These are phyloP conservation scores for Triangularia verruculosa DNA, from an alignment of 2,329 filamentous ascomycete genomes.

Conservation along the genomic window DNA sequence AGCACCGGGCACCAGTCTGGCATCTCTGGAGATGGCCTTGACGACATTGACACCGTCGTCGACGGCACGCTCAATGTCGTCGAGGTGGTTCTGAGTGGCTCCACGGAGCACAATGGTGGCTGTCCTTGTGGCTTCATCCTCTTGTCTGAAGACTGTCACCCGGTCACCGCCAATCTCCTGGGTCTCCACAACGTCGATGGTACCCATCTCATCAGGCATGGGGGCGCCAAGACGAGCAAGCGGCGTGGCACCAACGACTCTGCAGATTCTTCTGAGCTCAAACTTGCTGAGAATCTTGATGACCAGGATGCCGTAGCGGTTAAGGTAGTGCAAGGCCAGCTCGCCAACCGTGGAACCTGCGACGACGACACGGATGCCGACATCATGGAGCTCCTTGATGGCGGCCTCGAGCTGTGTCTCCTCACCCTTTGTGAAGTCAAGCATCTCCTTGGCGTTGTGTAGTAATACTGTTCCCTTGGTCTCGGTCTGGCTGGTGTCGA, in stretches of 20 bases:
- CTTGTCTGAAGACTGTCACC: constrained; percentile 97
- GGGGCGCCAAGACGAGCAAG: constrained; percentile 91
- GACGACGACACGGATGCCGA: constrained; percentile 85
- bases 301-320: constrained; percentile 91
- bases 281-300: constrained; percentile 99
- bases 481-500: constrained; percentile 94
- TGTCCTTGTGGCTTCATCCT: constrained; percentile 86
- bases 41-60: constrained; percentile 98
- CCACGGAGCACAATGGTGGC: constrained; percentile 92
- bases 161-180: constrained; percentile 96
- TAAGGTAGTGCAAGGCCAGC: constrained; percentile 94
- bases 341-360: constrained; percentile 94
- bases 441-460: constrained; percentile 97
- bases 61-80: constrained; percentile 94
- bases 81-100: constrained; percentile 95
- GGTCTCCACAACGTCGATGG: constrained; percentile 91
- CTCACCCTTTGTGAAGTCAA: constrained; percentile 97
- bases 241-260: constrained; percentile 95
- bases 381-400: constrained; percentile 95
- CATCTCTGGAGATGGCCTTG: constrained; percentile 94
- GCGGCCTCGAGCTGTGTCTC: constrained; percentile 84
- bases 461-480: constrained; percentile 97
- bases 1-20: constrained; percentile 86
- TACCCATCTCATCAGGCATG: constrained; percentile 99
- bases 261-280: constrained; percentile 89